Conservation (phyloP, 352 stramenopile genomes). For the Globisporangium splendens region DNA sequence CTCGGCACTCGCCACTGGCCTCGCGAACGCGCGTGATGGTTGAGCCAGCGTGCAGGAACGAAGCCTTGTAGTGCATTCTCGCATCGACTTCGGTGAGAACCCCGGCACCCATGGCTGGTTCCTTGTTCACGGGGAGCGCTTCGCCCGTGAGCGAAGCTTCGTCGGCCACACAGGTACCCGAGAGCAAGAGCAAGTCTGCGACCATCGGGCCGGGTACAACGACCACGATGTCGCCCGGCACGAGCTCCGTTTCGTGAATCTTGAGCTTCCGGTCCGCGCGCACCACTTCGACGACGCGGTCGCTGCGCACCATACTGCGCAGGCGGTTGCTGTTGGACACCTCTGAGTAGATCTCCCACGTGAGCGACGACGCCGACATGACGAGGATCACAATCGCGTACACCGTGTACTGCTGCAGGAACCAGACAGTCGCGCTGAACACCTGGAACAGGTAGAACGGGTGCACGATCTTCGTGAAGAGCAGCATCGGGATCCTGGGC, state of each 20-base stretch:
- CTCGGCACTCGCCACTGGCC: slow-evolving; percentile 34
- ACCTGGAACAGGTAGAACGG: slow-evolving; percentile 84
- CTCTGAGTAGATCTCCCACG: slow-evolving; percentile 65
- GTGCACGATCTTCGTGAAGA: slow-evolving; percentile 68
- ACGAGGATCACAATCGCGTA: slow-evolving; percentile 63
- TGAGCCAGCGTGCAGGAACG: slow-evolving; percentile 57
- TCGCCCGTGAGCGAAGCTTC: slow-evolving; percentile 79
- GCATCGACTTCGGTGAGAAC: slow-evolving; percentile 17
- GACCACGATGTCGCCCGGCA: slow-evolving; percentile 68
- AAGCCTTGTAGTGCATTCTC: slow-evolving; percentile 41
- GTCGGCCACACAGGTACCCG: slow-evolving; percentile 64
- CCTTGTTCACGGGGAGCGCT: slow-evolving; percentile 67
- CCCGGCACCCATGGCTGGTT: slow-evolving; percentile 28
- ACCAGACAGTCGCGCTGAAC: slow-evolving; percentile 60
- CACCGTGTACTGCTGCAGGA: slow-evolving; percentile 59
- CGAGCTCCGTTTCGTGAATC: slow-evolving; percentile 41
- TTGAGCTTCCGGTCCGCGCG: slow-evolving; percentile 44
- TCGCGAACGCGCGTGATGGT: slow-evolving; percentile 23
- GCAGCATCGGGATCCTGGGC: slow-evolving; percentile 36
- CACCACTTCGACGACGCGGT: slow-evolving; percentile 56
- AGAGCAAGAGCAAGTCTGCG: slow-evolving; percentile 58
- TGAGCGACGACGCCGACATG: slow-evolving; percentile 65
- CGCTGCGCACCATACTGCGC: slow-evolving; percentile 46
- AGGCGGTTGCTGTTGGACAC: slow-evolving; percentile 62
- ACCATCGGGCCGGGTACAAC: slow-evolving; percentile 61